phyloP scores from a whole-genome alignment of 129 eudicot species.

The Helichrysum umbraculigerum region DNA sequence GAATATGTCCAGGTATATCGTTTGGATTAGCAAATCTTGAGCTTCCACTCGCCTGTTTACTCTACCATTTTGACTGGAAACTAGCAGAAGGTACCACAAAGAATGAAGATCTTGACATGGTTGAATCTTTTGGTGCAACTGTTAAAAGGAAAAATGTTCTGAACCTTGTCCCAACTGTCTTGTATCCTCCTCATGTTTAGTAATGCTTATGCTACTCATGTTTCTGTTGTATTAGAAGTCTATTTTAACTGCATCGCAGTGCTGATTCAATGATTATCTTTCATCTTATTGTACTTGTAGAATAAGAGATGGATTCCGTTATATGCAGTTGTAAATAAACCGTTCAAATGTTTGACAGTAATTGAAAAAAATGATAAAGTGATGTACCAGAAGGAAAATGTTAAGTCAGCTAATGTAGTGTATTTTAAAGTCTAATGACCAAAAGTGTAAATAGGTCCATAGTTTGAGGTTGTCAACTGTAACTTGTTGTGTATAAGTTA shows the following conservation, averaged over 20 bases:
- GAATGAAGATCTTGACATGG: conserved; percentile 36
- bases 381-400: too few relatives aligned
- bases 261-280: too few relatives aligned
- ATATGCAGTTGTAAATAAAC: too few relatives aligned
- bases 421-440: too few relatives aligned
- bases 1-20: conserved; percentile 46
- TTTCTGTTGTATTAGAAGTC: background rate
- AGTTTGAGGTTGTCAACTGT: too few relatives aligned
- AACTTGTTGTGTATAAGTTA: too few relatives aligned
- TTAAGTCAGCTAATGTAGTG: too few relatives aligned
- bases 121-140: conserved; percentile 37
- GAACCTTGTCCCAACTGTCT: conserved; percentile 33
- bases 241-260: background rate
- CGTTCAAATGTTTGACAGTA: too few relatives aligned
- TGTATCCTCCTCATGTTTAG: conserved; percentile 19
- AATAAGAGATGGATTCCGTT: too few relatives aligned
- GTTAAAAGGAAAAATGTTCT: conserved; percentile 34
- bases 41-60: conserved; percentile 41
- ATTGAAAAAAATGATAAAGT: too few relatives aligned
- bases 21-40: conserved; percentile 44
- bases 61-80: conserved; percentile 50
- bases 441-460: too few relatives aligned
- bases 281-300: too few relatives aligned
- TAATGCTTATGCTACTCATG: background rate
- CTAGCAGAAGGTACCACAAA: conserved; percentile 17